A percentile compares a stretch with the other conserved stretches of the same genome.
Evolutionary conservation across 2,329 filamentous ascomycete genomes (phyloP).

Genomic region (Sporothrix sp.): DNA sequence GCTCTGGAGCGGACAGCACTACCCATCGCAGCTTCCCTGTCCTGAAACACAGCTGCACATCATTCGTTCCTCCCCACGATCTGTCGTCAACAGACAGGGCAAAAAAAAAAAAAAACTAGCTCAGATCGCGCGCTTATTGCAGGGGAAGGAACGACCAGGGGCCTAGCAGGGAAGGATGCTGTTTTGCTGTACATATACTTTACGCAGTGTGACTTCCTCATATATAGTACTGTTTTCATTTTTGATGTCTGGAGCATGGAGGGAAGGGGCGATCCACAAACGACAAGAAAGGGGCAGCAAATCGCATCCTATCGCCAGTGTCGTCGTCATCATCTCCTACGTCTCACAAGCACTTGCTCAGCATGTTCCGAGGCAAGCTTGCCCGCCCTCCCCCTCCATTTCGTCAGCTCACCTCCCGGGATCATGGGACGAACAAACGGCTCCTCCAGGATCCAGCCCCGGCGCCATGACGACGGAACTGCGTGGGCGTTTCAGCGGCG

Average conservation of each 20-base stretch:
- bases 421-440: not conserved
- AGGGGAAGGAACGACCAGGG: not conserved
- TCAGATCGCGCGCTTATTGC: not conserved
- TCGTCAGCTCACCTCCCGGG: not conserved
- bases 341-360: no score
- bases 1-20: no score
- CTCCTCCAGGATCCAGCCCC: not conserved
- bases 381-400: not conserved
- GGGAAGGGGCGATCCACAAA: no score
- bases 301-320: no score
- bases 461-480: not conserved
- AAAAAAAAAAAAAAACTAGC: not conserved
- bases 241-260: no score
- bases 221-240: no score
- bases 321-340: not conserved
- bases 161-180: not conserved
- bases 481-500: no score
- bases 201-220: no score
- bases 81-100: not conserved
- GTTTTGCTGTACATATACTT: no score
- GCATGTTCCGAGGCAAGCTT: no score
- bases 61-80: conserved; percentile 6
- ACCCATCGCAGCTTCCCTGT: no score
- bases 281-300: no score
- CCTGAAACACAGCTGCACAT: conserved; percentile 4